phyloP scores from a whole-genome alignment of 140 eudicot species.

The Anethum foeniculum region DNA sequence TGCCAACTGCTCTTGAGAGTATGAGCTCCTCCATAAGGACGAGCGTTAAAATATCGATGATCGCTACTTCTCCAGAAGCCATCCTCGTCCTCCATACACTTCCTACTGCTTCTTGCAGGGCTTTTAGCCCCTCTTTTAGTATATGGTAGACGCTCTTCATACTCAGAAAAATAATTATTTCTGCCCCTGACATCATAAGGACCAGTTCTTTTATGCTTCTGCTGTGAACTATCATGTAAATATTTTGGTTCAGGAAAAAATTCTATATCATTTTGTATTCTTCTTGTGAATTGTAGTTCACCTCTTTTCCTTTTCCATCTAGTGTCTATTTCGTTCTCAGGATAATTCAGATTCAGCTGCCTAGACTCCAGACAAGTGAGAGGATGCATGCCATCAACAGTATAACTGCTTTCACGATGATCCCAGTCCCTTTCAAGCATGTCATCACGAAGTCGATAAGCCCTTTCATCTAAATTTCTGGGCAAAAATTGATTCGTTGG shows the following conservation, averaged over 20 bases:
- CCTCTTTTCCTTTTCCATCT: conserved; percentile 22
- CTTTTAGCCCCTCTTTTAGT: conserved; percentile 33
- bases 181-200: conserved; percentile 20
- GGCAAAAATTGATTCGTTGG: conserved; percentile 13
- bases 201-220: conserved; percentile 22
- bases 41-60: conserved; percentile 19
- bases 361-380: conserved; percentile 16
- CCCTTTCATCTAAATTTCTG: conserved; percentile 23
- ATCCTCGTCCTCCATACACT: conserved; percentile 15
- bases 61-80: conserved; percentile 18
- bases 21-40: conserved; percentile 20
- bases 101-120: conserved; percentile 25
- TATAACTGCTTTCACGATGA: conserved; percentile 17
- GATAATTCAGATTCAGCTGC: conserved; percentile 15
- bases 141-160: conserved; percentile 22
- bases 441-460: conserved; percentile 21
- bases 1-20: conserved; percentile 23
- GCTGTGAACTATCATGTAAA: conserved; percentile 18
- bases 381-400: conserved; percentile 18
- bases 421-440: conserved; percentile 25
- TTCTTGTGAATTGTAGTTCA: conserved; percentile 16
- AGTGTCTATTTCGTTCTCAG: conserved; percentile 15
- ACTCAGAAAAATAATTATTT: conserved; percentile 14
- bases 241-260: conserved; percentile 15
- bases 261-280: conserved; percentile 19